A percentile compares a stretch with the other conserved stretches of the same genome.
These are phyloP conservation scores for Colletotrichum cordylinicola DNA, from an alignment of 2,329 filamentous ascomycete species.

Conservation along the genomic window DNA sequence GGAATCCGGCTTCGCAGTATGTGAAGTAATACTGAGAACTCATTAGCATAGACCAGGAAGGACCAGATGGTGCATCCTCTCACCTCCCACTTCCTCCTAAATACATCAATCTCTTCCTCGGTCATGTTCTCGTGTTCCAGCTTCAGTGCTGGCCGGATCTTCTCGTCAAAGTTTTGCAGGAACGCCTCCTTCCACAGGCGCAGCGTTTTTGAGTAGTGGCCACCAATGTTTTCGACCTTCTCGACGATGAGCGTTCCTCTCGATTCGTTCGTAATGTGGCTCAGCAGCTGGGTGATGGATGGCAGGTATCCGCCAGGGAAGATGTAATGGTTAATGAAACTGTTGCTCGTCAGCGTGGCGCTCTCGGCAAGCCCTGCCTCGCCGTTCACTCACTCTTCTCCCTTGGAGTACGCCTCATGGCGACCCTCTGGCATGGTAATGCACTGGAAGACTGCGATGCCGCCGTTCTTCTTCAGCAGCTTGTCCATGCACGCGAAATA, in stretches of 20 bases:
- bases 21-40: constrained; percentile 71
- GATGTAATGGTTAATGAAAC: constrained; percentile 78
- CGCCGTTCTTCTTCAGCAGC: constrained; percentile 68
- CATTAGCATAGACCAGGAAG: constrained; percentile 15
- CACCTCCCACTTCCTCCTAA: constrained; percentile 74
- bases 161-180: constrained; percentile 62
- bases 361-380: not conserved
- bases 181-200: constrained; percentile 74
- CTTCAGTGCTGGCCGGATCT: constrained; percentile 66
- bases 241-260: constrained; percentile 69
- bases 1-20: constrained; percentile 77
- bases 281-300: constrained; percentile 59
- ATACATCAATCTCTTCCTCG: constrained; percentile 68
- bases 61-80: constrained; percentile 26
- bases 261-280: constrained; percentile 66
- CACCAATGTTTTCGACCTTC: constrained; percentile 73
- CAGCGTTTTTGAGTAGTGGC: constrained; percentile 74
- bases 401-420: constrained; percentile 69
- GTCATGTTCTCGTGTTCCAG: constrained; percentile 63
- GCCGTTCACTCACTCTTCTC: constrained; percentile 59
- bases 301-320: constrained; percentile 80
- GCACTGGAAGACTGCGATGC: constrained; percentile 76
- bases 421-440: constrained; percentile 77
- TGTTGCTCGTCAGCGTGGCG: constrained; percentile 25
- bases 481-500: constrained; percentile 71